Evolutionary conservation across 345 rosid genomes (phyloP).

Genomic region (Brassica carinata): DNA sequence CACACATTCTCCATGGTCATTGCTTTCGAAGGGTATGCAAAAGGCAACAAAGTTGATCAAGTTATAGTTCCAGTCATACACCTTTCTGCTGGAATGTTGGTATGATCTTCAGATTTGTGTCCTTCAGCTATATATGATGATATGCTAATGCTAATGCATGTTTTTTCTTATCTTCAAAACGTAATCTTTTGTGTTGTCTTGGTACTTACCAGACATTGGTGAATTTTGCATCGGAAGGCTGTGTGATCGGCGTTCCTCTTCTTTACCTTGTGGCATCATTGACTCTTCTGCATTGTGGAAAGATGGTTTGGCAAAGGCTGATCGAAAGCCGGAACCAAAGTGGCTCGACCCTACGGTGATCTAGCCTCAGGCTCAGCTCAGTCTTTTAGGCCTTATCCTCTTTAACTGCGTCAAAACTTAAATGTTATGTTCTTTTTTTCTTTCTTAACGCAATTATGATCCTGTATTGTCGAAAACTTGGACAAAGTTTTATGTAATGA

Average conservation of each 20-base stretch:
- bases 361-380: conserved; percentile 6
- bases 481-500: neutral
- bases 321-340: conserved; percentile 50
- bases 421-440: neutral
- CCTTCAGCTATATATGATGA: conserved; percentile 9
- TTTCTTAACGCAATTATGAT: neutral
- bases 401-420: conserved; percentile 3
- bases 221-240: conserved; percentile 81
- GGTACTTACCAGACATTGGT: conserved; percentile 64
- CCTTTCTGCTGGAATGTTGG: conserved; percentile 85
- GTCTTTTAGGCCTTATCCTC: conserved; percentile 3
- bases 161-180: neutral
- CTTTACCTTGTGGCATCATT: conserved; percentile 66
- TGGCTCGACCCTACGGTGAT: conserved; percentile 6
- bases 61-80: conserved; percentile 79
- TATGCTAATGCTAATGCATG: neutral
- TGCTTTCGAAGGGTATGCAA: conserved; percentile 86
- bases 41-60: conserved; percentile 86
- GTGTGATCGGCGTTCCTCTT: conserved; percentile 76
- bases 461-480: conserved; percentile 1
- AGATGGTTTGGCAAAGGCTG: conserved; percentile 79
- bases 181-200: neutral
- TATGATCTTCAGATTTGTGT: conserved; percentile 43
- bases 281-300: conserved; percentile 72
- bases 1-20: conserved; percentile 98